These are phyloP conservation scores for Theobroma grandiflorum DNA, from an alignment of 441 rosid genomes.

Conservation along the genomic window DNA sequence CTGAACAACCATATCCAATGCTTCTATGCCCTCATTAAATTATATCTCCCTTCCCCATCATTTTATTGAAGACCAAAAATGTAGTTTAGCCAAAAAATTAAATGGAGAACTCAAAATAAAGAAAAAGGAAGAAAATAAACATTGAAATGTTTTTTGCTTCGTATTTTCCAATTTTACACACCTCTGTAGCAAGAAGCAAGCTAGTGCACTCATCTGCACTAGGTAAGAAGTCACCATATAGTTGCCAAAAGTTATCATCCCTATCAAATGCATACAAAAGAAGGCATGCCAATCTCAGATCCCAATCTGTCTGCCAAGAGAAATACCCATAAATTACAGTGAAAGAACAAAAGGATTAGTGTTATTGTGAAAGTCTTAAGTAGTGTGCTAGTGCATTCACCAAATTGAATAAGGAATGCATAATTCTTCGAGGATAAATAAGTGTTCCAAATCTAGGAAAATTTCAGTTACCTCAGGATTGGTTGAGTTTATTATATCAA, in stretches of 20 bases:
- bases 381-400: background rate
- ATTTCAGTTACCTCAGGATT: conserved; percentile 73
- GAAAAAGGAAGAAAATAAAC: conserved; percentile 2
- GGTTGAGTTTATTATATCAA: conserved; percentile 89
- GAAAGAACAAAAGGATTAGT: conserved; percentile 13
- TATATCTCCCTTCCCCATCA: background rate
- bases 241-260: conserved; percentile 85
- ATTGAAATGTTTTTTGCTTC: background rate
- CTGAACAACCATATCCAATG: background rate
- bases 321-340: conserved; percentile 26
- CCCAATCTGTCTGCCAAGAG: conserved; percentile 87
- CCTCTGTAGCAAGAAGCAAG: conserved; percentile 96
- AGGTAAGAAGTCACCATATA: conserved; percentile 90
- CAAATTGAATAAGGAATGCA: conserved; percentile 24
- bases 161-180: conserved; percentile 31
- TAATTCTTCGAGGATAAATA: background rate
- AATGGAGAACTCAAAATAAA: background rate
- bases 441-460: background rate
- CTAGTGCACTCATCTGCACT: conserved; percentile 81
- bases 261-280: conserved; percentile 79
- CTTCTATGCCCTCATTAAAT: background rate
- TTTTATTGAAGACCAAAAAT: background rate
- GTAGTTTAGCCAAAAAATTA: background rate
- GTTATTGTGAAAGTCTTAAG: background rate
- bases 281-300: conserved; percentile 93